Percentiles rank a stretch among this genome's conserved stretches.
Conservation (phyloP, 2,329 filamentous ascomycete genomes). For the Talaromyces marneffei region DNA sequence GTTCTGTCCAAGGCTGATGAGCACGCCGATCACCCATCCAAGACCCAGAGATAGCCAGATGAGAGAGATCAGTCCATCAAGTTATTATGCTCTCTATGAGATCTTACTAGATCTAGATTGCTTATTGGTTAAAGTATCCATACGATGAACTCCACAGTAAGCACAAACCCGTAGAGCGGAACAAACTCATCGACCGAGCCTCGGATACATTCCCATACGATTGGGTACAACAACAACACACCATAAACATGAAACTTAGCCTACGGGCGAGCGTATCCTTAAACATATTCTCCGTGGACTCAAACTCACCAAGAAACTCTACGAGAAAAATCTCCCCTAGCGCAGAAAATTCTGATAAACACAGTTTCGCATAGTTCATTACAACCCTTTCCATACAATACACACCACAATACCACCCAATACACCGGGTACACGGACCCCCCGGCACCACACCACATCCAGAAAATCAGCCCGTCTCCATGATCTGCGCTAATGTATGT, state of each 20-base stretch:
- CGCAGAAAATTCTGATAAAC: background rate
- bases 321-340: background rate
- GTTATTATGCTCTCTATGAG: background rate
- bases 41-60: background rate
- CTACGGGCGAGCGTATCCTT: too few species aligned
- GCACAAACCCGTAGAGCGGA: background rate
- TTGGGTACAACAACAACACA: background rate
- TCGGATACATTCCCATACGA: background rate
- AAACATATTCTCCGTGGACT: background rate
- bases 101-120: background rate
- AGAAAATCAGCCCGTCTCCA: background rate
- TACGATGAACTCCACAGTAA: background rate
- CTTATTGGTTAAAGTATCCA: background rate
- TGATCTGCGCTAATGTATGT: conserved; percentile 5
- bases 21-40: too few species aligned
- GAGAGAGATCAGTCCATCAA: background rate
- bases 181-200: background rate
- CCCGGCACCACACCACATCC: conserved; percentile 1
- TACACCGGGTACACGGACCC: background rate
- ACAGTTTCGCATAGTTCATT: background rate
- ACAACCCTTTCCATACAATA: background rate
- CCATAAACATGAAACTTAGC: background rate
- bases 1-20: background rate
- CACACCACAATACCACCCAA: background rate
- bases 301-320: background rate